Evolutionary conservation across 1,139 yeast genomes (phyloP), one percentile per base, ranked within the genome.

Genomic region (Blastobotrys niveus): DNA sequence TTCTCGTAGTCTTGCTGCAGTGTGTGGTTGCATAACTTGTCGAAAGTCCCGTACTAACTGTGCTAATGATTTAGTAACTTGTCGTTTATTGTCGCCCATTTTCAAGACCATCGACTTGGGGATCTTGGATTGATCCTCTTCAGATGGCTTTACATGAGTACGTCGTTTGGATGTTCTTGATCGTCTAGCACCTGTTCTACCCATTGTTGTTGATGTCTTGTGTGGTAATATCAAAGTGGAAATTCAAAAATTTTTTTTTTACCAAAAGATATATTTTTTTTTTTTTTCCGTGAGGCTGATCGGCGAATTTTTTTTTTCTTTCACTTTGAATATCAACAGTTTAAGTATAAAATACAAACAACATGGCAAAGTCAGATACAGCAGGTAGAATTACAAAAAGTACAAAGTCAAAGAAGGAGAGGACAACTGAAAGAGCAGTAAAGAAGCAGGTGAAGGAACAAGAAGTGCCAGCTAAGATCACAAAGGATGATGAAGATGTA

Each of bases 61-160:
- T 34, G 85, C 73, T 52, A 93, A 70, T 2, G 95, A 79, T 56
- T 83, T 88, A 60, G 91, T 89, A 43, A 79, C 78, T 58, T 85
- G 73, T 32, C 68, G 57, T 34, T 59, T 59, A 22, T 93, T 79
- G 15, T 81, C 71, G 3, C 96, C 96, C 46, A 89, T 74, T 57
- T 91, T 79, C 54, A 91, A 75, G 48, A 93, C 97, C 95, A 89
- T 86, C 5, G 96, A 87, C 58, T 84, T 76, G 17, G 98, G 98
- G 50, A 87, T 79, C 59, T 76, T 76, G 46, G 80, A 80, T 48
- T 73, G 69, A 52, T 81, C 91, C 56, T 83, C 94, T 48, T 77
- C 83, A 20, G 76, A 66, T 31, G 71, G 69, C 58, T 73, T 74
- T 48, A 72, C 83, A 63, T 89, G 97, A 12, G 97, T 89, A 76